These are phyloP conservation scores for Hylodesmum podocarpum DNA, from an alignment of 306 rosid species.

Conservation along the genomic window DNA sequence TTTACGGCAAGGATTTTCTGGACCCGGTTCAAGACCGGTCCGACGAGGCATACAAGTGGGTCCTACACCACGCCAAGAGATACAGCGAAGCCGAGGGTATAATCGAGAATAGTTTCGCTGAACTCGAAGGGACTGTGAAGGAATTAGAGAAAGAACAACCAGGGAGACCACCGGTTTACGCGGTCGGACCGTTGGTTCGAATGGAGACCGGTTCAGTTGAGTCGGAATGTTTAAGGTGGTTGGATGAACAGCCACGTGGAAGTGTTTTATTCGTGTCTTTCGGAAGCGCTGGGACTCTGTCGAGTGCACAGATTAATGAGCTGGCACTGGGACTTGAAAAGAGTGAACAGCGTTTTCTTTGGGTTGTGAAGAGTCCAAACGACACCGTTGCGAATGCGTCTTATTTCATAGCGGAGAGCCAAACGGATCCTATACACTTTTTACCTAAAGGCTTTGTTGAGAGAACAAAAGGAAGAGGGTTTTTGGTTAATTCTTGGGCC, in stretches of 20 bases:
- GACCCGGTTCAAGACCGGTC: slow-evolving; percentile 78
- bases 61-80: slow-evolving; percentile 44
- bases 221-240: slow-evolving; percentile 52
- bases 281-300: slow-evolving; percentile 64
- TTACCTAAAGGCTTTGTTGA: slow-evolving; percentile 63
- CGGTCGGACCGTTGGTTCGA: slow-evolving; percentile 56
- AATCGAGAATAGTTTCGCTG: slow-evolving; percentile 54
- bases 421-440: slow-evolving; percentile 37
- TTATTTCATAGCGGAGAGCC: slow-evolving; percentile 44
- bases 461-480: slow-evolving; percentile 49
- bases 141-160: slow-evolving; percentile 35
- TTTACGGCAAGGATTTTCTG: slow-evolving; percentile 49
- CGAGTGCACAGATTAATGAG: slow-evolving; percentile 34
- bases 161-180: slow-evolving; percentile 49
- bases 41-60: slow-evolving; percentile 60
- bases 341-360: slow-evolving; percentile 53
- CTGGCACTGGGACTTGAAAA: slow-evolving; percentile 52
- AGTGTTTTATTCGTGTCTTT: slow-evolving; percentile 54
- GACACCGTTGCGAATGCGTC: slow-evolving; percentile 30
- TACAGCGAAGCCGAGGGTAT: slow-evolving; percentile 61
- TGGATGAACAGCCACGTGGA: slow-evolving; percentile 56
- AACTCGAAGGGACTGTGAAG: slow-evolving; percentile 52
- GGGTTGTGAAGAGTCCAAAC: slow-evolving; percentile 55
- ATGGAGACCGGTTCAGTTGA: background rate
- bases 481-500: slow-evolving; percentile 64